Evolutionary conservation across 2,329 filamentous ascomycete genomes (phyloP).

Genomic region (Xylariaceae sp.): DNA sequence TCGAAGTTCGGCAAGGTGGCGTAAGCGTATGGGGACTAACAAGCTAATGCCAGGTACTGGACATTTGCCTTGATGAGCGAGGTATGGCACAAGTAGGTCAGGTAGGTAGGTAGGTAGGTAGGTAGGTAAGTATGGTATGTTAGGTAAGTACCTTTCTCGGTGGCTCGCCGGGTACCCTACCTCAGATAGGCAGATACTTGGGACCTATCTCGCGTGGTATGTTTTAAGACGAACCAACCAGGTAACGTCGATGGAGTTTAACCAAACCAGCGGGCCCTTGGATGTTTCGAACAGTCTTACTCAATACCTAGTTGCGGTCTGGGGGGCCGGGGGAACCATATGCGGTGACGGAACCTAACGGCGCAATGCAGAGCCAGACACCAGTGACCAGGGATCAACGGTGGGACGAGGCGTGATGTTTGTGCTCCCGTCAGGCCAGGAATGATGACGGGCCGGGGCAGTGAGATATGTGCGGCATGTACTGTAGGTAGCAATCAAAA

Average conservation of each 20-base stretch:
- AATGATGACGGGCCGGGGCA: background rate
- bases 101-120: too few species aligned
- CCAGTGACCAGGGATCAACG: conserved; percentile 12
- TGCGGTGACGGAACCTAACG: conserved; percentile 4
- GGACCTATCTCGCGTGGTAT: too few species aligned
- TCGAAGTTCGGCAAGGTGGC: background rate
- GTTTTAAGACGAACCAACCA: too few species aligned
- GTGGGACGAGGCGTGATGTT: background rate
- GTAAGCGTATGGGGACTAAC: background rate
- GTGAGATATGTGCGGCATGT: too few species aligned
- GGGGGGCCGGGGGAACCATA: conserved; percentile 9
- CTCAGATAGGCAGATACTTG: too few species aligned
- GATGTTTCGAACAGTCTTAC: conserved; percentile 2
- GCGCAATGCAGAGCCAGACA: conserved; percentile 9
- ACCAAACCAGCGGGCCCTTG: too few species aligned
- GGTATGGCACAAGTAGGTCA: too few species aligned
- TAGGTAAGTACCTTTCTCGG: too few species aligned
- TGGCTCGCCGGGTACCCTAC: too few species aligned
- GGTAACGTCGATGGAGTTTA: too few species aligned
- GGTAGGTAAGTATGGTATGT: too few species aligned
- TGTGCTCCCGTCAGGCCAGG: background rate
- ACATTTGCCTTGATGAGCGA: too few species aligned
- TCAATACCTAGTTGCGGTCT: conserved; percentile 1
- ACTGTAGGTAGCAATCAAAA: conserved; percentile 3
- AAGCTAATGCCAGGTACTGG: conserved; percentile 4